These are phyloP conservation scores for Hylodesmum podocarpum DNA, from an alignment of 306 rosid species.

Conservation along the genomic window DNA sequence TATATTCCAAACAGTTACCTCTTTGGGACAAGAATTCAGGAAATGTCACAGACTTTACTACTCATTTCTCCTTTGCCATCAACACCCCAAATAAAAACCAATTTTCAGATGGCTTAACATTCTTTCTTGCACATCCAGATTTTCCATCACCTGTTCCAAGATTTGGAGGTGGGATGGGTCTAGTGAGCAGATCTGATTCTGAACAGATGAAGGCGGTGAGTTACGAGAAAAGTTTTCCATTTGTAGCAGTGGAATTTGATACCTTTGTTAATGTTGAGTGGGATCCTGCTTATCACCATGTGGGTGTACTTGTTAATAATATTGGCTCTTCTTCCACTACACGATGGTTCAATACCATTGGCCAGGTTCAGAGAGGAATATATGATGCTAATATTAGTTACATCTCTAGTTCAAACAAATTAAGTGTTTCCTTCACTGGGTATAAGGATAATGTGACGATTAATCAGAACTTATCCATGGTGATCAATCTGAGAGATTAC, in stretches of 20 bases:
- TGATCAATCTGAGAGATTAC: slow-evolving; percentile 9
- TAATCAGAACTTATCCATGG: neutral
- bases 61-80: slow-evolving; percentile 46
- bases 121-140: slow-evolving; percentile 40
- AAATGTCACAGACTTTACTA: slow-evolving; percentile 30
- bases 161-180: slow-evolving; percentile 38
- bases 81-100: slow-evolving; percentile 1
- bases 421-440: slow-evolving; percentile 23
- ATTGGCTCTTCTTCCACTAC: neutral
- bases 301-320: slow-evolving; percentile 27
- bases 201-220: neutral
- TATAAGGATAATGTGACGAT: slow-evolving; percentile 14
- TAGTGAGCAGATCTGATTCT: neutral
- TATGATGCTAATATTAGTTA: slow-evolving; percentile 22
- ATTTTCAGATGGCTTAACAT: slow-evolving; percentile 47
- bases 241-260: slow-evolving; percentile 60
- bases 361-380: slow-evolving; percentile 29
- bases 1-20: slow-evolving; percentile 23
- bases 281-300: slow-evolving; percentile 36
- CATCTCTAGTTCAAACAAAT: slow-evolving; percentile 17
- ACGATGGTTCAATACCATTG: slow-evolving; percentile 25
- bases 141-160: slow-evolving; percentile 24
- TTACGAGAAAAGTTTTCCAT: slow-evolving; percentile 9
- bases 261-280: slow-evolving; percentile 13
- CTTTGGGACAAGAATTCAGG: slow-evolving; percentile 28